Conservation (phyloP, 352 stramenopile species). For the Phytophthora multivora region DNA sequence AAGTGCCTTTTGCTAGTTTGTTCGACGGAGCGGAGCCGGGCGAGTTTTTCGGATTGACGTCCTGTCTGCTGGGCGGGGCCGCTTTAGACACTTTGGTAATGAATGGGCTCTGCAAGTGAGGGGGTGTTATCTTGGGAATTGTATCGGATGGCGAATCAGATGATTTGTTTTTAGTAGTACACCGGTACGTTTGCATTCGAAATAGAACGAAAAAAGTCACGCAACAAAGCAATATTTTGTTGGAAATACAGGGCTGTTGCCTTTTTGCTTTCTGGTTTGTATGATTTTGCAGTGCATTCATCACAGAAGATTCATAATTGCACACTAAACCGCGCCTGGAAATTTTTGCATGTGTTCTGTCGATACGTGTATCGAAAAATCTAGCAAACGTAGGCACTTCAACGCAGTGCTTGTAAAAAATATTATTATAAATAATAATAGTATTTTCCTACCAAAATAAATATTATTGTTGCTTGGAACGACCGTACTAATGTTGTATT, state of each 20-base stretch:
- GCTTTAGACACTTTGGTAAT: background rate
- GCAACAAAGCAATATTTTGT: background rate
- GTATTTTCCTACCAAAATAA: too few species aligned
- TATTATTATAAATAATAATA: too few species aligned
- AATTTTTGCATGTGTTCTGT: too few species aligned
- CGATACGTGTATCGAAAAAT: too few species aligned
- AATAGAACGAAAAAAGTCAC: constrained; percentile 18
- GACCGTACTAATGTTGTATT: too few species aligned
- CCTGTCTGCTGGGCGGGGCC: constrained; percentile 22
- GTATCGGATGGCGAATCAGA: constrained; percentile 1
- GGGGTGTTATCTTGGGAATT: background rate
- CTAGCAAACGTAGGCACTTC: too few species aligned
- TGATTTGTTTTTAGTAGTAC: background rate
- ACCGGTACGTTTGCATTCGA: constrained; percentile 12
- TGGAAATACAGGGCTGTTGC: background rate
- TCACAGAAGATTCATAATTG: too few species aligned
- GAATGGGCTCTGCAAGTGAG: background rate
- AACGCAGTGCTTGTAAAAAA: too few species aligned
- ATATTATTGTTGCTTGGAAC: too few species aligned
- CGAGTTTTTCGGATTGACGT: background rate
- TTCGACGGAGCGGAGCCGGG: constrained; percentile 22
- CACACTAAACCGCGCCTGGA: too few species aligned
- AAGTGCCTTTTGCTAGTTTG: constrained; percentile 16
- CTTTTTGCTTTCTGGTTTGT: too few species aligned
- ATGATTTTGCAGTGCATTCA: too few species aligned